Base-by-base conservation (phyloP, 768 basidiomycete genomes). In the Fomitopsis pulvina region DNA sequence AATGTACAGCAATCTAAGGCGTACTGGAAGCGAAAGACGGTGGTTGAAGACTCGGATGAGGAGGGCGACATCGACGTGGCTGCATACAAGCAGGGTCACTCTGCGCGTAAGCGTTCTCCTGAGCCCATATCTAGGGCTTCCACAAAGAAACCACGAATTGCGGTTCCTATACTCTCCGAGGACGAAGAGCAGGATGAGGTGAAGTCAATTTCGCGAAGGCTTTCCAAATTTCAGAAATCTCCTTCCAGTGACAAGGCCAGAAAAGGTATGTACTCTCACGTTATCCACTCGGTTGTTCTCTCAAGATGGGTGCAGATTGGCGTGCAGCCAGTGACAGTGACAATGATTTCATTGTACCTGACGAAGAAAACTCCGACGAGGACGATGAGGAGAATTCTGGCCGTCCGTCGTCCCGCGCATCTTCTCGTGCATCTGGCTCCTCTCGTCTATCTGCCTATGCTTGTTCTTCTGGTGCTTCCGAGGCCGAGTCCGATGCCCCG, bases 11-110 rank as follows among this genome's bases (percentile, higher is more conserved):
- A 37, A 18, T 12, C 34, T 5, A 37, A 6, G 14, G 14, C 14
- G 34, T 16, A 37, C 14, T 38, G 44, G 68, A 67, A 40, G 65
- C 83, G 87, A 32, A 90, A 89, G 66, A 73, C 81, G 18, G 63
- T 85, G 21, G 57, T 82, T 21, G 77, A 76, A 9, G 87, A 87
- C 55, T 88, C 86, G 1, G 87, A 90, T 49, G 82, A 85, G 4
- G 50, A 52, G 4, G 54, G 45, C 11, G 39, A 40, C 10, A 51
- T 50, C 9, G 52, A 57, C 21, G 40, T 52, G 1, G 22, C 41
- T 6, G 52, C 55, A 30, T 58, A 58, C 47, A 54, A 51, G 34
- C 52, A 48, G 21, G 38, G 52, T 4, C 18, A 47, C 14, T 56
- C 55, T 14, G 48, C 46, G 21, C 41, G 44, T 24, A 39, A 59